Conservation (phyloP, 139 green algal genomes). For the Coccomyxa sp. region DNA sequence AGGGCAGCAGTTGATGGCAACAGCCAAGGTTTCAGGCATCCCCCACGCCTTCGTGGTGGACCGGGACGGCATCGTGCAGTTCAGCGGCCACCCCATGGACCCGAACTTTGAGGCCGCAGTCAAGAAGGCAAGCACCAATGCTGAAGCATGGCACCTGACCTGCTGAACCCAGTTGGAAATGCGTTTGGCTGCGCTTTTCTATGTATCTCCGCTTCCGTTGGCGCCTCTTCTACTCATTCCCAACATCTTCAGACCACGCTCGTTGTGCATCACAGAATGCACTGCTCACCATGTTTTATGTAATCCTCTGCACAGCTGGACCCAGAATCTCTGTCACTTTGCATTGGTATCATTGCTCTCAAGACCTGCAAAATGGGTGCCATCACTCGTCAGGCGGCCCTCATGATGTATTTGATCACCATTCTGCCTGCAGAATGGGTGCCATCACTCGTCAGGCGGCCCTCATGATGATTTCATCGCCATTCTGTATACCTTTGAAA, state of each 20-base stretch:
- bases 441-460: too few relatives aligned
- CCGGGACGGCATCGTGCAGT: constrained; percentile 8
- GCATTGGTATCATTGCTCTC: too few relatives aligned
- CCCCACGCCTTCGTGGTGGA: constrained; percentile 38
- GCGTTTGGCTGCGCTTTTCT: neutral
- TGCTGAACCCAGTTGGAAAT: neutral
- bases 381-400: neutral
- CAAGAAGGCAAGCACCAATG: neutral
- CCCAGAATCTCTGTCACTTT: too few relatives aligned
- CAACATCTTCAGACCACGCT: neutral
- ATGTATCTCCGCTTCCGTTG: neutral
- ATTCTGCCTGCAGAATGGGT: too few relatives aligned
- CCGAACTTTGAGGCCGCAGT: constrained; percentile 16
- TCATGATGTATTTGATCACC: neutral
- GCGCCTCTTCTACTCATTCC: too few relatives aligned
- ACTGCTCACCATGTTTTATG: too few relatives aligned
- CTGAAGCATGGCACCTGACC: neutral
- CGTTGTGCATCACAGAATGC: too few relatives aligned
- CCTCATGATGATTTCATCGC: neutral
- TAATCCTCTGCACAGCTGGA: too few relatives aligned
- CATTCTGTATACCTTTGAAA: neutral
- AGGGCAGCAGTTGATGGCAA: constrained; percentile 20
- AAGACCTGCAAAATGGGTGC: too few relatives aligned
- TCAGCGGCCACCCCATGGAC: constrained; percentile 35
- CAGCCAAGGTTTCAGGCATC: constrained; percentile 29